Conservation (phyloP, 176 grass and related monocot genomes). For the Elaeis guineensis region DNA sequence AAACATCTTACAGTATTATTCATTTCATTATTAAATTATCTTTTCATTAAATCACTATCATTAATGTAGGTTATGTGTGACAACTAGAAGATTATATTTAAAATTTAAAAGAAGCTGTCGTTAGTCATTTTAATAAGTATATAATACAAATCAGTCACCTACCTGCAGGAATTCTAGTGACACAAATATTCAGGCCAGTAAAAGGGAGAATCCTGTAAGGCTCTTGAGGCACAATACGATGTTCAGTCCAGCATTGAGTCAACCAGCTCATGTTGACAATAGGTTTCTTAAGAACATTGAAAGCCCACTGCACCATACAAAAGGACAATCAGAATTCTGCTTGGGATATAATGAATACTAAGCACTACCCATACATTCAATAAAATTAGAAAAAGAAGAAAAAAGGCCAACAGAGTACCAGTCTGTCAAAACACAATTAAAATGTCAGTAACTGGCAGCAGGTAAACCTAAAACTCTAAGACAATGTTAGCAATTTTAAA, state of each 20-base stretch:
- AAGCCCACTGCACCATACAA: conserved; percentile 60
- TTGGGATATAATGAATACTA: background rate
- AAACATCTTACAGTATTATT: no score
- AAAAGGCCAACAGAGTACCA: background rate
- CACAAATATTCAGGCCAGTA: conserved; percentile 78
- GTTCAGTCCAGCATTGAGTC: conserved; percentile 83
- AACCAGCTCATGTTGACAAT: conserved; percentile 64
- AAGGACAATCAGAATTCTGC: background rate
- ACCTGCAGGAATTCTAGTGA: conserved; percentile 74
- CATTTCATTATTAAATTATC: no score
- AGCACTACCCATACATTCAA: background rate
- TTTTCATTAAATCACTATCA: no score
- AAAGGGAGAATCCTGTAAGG: conserved; percentile 83
- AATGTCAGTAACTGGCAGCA: no score
- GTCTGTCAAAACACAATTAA: background rate
- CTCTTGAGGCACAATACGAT: conserved; percentile 91
- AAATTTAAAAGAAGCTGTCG: no score
- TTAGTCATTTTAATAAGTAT: no score
- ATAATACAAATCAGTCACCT: background rate
- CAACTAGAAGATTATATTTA: no score
- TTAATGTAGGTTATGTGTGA: no score
- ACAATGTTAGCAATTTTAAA: background rate
- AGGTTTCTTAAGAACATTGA: conserved; percentile 80
- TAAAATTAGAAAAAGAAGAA: background rate
- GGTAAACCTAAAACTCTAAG: no score